Conservation (phyloP, 2,329 filamentous ascomycete genomes). For the Monosporascus sp. region DNA sequence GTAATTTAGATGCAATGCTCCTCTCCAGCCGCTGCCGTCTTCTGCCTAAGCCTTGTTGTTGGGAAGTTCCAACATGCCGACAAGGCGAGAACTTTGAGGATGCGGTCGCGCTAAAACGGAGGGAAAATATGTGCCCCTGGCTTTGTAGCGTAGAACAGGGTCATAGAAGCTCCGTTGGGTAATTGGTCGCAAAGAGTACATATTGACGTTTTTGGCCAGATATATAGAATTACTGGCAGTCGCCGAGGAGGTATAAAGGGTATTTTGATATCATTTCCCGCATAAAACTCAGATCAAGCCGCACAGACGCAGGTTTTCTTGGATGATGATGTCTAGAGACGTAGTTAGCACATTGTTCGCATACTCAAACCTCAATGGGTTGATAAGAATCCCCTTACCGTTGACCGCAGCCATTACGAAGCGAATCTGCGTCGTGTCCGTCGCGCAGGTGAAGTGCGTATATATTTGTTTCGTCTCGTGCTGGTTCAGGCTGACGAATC, state of each 20-base stretch:
- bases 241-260: conserved; percentile 18
- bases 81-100: conserved; percentile 13
- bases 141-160: conserved; percentile 24
- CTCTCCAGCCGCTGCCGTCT: conserved; percentile 12
- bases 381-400: conserved; percentile 52
- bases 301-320: conserved; percentile 96
- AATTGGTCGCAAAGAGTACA: conserved; percentile 20
- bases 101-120: conserved; percentile 17
- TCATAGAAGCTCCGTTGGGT: conserved; percentile 23
- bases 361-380: background rate
- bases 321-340: conserved; percentile 89
- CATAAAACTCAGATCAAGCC: conserved; percentile 75
- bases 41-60: conserved; percentile 18
- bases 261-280: conserved; percentile 13
- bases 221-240: conserved; percentile 26
- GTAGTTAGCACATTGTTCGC: conserved; percentile 36
- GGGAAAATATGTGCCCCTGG: conserved; percentile 14
- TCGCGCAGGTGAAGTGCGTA: conserved; percentile 98
- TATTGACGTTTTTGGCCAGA: conserved; percentile 27
- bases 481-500: conserved; percentile 97
- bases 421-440: conserved; percentile 96
- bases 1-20: conserved; percentile 27
- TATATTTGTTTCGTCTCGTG: conserved; percentile 99
- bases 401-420: conserved; percentile 99
- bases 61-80: conserved; percentile 16